phyloP scores from a whole-genome alignment of 768 basidiomycete species.

The Ramaria sp. region DNA sequence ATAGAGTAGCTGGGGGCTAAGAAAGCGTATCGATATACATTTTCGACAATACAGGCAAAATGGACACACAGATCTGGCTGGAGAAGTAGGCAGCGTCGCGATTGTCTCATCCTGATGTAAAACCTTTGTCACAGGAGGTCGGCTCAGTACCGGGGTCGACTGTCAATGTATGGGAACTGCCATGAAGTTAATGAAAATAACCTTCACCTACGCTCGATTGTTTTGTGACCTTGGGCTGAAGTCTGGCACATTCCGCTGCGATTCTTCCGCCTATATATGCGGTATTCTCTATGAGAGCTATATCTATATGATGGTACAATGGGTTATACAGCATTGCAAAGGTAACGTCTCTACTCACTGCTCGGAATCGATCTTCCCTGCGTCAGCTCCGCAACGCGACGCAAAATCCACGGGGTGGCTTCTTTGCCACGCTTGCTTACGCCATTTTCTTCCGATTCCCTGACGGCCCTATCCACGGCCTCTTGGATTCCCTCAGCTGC shows the following conservation, averaged over 20 bases:
- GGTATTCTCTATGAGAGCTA: conserved; percentile 84
- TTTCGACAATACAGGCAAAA: not conserved
- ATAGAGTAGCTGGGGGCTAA: conserved; percentile 23
- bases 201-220: conserved; percentile 1
- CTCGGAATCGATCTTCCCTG: conserved; percentile 61
- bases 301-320: conserved; percentile 34
- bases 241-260: conserved; percentile 60
- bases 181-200: not conserved
- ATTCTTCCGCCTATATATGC: conserved; percentile 73
- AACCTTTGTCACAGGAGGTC: no score
- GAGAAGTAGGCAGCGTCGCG: not conserved
- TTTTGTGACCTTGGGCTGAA: conserved; percentile 23
- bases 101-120: not conserved
- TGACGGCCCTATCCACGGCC: conserved; percentile 75
- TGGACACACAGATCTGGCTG: not conserved
- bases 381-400: conserved; percentile 73
- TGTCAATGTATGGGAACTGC: not conserved
- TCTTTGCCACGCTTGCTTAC: conserved; percentile 77
- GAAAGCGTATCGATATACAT: not conserved
- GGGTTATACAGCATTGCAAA: not conserved
- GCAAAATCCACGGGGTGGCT: conserved; percentile 89
- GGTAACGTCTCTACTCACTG: conserved; percentile 35
- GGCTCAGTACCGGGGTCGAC: not conserved
- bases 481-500: conserved; percentile 61
- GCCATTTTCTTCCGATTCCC: conserved; percentile 74